phyloP scores from a whole-genome alignment of 2,329 filamentous ascomycete species.

The Fusarium burgessii region DNA sequence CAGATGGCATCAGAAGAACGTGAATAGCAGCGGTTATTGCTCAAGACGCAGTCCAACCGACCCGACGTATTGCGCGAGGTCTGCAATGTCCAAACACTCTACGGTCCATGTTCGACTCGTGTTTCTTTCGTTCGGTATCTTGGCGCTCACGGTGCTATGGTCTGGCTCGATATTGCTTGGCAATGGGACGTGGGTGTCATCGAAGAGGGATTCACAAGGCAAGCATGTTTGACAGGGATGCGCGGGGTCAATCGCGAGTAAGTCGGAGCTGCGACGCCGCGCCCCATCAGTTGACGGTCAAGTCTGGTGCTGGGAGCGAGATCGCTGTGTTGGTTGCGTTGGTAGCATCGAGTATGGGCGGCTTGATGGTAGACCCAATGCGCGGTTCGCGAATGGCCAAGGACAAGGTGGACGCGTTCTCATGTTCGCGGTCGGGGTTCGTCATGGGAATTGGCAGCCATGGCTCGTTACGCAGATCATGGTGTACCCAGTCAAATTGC shows the following conservation, averaged over 20 bases:
- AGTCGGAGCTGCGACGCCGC: rapidly evolving
- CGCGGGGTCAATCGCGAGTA: rapidly evolving
- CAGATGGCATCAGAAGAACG: background rate
- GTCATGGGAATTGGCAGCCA: rapidly evolving
- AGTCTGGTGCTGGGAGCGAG: background rate
- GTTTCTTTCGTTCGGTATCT: background rate
- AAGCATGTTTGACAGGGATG: rapidly evolving
- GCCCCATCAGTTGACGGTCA: rapidly evolving
- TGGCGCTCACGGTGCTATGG: rapidly evolving
- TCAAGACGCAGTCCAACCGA: too few species aligned
- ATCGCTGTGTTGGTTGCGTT: background rate
- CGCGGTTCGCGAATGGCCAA: too few species aligned
- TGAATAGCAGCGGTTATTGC: rapidly evolving
- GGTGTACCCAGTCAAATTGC: background rate
- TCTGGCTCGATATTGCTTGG: rapidly evolving
- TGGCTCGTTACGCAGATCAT: too few species aligned
- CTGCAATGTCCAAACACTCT: too few species aligned
- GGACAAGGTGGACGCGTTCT: too few species aligned
- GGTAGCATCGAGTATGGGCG: rapidly evolving
- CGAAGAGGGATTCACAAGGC: rapidly evolving
- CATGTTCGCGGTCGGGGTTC: rapidly evolving
- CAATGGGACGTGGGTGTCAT: too few species aligned
- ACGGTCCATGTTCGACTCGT: rapidly evolving
- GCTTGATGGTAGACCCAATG: background rate
- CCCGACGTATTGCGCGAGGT: too few species aligned